A percentile compares a stretch with the other conserved stretches of the same genome.
Conservation (phyloP, 2,329 filamentous ascomycete genomes). For the Lachnellula arida region DNA sequence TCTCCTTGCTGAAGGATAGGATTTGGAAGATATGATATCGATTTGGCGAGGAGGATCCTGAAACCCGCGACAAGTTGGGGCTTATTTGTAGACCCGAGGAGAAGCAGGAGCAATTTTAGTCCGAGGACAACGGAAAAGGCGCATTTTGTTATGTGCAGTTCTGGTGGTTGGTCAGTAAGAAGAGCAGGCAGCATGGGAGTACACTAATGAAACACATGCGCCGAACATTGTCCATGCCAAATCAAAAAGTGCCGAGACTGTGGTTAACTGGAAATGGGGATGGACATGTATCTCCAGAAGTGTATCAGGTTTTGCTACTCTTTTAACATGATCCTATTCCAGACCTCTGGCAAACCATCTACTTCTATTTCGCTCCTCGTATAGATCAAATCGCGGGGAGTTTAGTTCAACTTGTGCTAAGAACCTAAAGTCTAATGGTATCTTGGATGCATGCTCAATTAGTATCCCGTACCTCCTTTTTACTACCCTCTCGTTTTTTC, state of each 20-base stretch:
- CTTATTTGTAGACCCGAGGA: constrained; percentile 37
- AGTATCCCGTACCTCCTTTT: constrained; percentile 18
- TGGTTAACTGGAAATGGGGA: constrained; percentile 41
- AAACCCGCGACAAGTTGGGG: constrained; percentile 39
- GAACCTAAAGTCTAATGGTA: constrained; percentile 15
- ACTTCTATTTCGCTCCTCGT: too few relatives aligned
- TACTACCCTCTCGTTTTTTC: background rate
- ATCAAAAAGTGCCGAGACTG: constrained; percentile 44
- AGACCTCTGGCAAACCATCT: background rate
- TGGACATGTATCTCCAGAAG: constrained; percentile 45
- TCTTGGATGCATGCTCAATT: constrained; percentile 9
- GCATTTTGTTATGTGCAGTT: constrained; percentile 42
- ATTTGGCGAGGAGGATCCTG: constrained; percentile 39
- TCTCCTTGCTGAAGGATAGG: constrained; percentile 44
- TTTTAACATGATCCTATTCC: constrained; percentile 41
- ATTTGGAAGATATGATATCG: constrained; percentile 47
- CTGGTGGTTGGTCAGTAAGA: background rate
- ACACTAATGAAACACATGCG: constrained; percentile 2
- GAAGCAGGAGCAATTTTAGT: constrained; percentile 46
- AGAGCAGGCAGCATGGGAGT: too few relatives aligned
- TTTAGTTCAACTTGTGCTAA: constrained; percentile 20
- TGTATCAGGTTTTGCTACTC: constrained; percentile 40
- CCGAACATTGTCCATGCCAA: constrained; percentile 55
- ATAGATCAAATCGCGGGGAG: too few relatives aligned
- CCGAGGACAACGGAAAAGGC: constrained; percentile 53